Evolutionary conservation across 805 yeast species (phyloP).

Genomic region (Hanseniaspora vineae): DNA sequence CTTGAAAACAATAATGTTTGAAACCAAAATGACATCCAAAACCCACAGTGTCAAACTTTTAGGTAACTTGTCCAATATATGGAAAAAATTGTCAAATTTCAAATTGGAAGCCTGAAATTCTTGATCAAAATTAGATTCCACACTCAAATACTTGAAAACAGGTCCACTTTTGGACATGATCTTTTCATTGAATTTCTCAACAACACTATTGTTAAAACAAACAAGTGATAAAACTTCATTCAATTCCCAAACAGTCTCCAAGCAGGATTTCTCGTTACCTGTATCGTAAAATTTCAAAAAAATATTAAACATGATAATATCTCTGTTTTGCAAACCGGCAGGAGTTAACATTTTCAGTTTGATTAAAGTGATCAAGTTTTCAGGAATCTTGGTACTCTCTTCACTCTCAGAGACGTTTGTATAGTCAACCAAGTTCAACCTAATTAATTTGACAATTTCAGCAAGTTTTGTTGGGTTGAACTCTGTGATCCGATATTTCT

Average conservation of each 20-base stretch:
- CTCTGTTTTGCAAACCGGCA: slow-evolving; percentile 25
- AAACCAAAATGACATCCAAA: slow-evolving; percentile 20
- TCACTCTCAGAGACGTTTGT: slow-evolving; percentile 5
- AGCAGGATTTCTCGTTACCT: background rate
- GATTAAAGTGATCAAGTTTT: slow-evolving; percentile 18
- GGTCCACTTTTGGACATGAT: slow-evolving; percentile 21
- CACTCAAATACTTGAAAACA: slow-evolving; percentile 17
- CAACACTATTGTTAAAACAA: slow-evolving; percentile 19
- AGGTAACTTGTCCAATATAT: slow-evolving; percentile 20
- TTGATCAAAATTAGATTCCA: slow-evolving; percentile 20
- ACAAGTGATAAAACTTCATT: slow-evolving; percentile 21
- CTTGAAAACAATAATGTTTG: slow-evolving; percentile 12
- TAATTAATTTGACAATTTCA: slow-evolving; percentile 18
- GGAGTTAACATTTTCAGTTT: slow-evolving; percentile 25
- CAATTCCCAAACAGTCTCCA: slow-evolving; percentile 17
- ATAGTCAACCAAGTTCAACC: slow-evolving; percentile 8
- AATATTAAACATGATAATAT: slow-evolving; percentile 16
- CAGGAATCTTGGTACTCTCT: slow-evolving; percentile 7
- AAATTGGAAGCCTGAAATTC: slow-evolving; percentile 21
- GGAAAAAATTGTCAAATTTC: slow-evolving; percentile 23
- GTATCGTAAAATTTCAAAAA: slow-evolving; percentile 2
- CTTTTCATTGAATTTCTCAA: slow-evolving; percentile 19
- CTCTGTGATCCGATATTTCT: slow-evolving; percentile 11
- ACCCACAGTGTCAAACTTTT: slow-evolving; percentile 23
- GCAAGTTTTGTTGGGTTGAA: slow-evolving; percentile 20